Evolutionary conservation across 192 early-diverging fungal species (phyloP).

Genomic region (Coemansia sp.): DNA sequence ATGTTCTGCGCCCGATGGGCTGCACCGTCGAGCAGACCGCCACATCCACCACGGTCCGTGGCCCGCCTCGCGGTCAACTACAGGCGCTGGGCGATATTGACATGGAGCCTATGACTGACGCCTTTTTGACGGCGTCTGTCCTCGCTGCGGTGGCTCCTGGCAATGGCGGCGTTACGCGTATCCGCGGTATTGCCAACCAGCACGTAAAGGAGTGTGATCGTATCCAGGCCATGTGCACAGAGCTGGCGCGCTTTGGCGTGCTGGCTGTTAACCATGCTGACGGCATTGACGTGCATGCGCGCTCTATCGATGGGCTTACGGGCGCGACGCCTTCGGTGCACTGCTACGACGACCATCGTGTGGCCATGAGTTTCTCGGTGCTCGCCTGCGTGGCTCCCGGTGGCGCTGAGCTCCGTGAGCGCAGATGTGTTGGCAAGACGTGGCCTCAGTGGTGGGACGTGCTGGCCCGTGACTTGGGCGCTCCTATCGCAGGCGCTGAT

Average conservation of each 20-base stretch:
- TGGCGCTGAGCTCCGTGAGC: constrained; percentile 82
- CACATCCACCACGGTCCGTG: constrained; percentile 85
- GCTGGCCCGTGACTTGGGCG: constrained; percentile 77
- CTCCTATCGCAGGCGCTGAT: constrained; percentile 47
- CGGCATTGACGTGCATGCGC: constrained; percentile 87
- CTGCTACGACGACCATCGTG: constrained; percentile 97
- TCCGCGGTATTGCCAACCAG: constrained; percentile 96
- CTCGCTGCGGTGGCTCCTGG: constrained; percentile 84
- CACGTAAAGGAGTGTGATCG: constrained; percentile 98
- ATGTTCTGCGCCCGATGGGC: constrained; percentile 91
- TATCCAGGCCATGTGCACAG: constrained; percentile 93
- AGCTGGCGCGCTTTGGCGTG: constrained; percentile 91
- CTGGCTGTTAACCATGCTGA: constrained; percentile 78
- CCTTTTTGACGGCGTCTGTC: constrained; percentile 93
- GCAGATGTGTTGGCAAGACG: constrained; percentile 98
- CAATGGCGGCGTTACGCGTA: constrained; percentile 70
- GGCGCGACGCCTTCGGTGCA: constrained; percentile 66
- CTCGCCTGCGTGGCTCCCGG: constrained; percentile 74
- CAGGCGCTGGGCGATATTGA: constrained; percentile 76
- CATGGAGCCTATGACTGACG: constrained; percentile 99
- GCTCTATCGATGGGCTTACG: constrained; percentile 55
- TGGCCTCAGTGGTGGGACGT: constrained; percentile 99
- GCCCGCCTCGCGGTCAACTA: constrained; percentile 74
- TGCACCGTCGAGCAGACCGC: constrained; percentile 88
- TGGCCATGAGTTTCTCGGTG: constrained; percentile 96